Evolutionary conservation across 768 basidiomycete species (phyloP).

Genomic region (Trametes cinnabarina): DNA sequence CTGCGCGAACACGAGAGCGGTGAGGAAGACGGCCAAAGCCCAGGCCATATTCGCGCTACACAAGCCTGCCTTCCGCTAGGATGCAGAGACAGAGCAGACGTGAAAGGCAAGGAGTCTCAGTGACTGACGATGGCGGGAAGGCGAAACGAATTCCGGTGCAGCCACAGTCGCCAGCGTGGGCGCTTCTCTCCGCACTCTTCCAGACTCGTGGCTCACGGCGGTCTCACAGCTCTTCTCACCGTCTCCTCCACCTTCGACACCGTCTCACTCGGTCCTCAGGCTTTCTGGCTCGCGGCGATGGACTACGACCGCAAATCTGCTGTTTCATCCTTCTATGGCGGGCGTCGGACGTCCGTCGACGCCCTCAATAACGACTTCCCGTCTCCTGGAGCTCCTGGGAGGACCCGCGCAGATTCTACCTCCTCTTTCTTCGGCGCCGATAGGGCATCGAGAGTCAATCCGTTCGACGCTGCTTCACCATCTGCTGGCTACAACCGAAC

Average conservation of each 20-base stretch:
- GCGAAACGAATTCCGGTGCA: background rate
- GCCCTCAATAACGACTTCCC: conserved; percentile 56
- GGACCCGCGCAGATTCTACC: conserved; percentile 56
- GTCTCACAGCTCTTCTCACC: background rate
- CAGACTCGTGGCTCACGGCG: background rate
- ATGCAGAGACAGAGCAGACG: no score
- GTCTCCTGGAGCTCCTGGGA: conserved; percentile 31
- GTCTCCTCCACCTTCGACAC: background rate
- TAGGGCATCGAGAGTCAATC: conserved; percentile 43
- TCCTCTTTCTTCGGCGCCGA: conserved; percentile 61
- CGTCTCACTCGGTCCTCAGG: background rate
- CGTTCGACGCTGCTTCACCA: conserved; percentile 26
- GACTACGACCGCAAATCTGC: conserved; percentile 77
- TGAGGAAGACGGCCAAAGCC: conserved; percentile 1
- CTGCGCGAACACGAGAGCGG: background rate
- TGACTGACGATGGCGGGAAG: no score
- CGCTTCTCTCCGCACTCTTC: background rate
- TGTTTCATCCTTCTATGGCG: conserved; percentile 78
- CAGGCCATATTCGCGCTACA: conserved; percentile 2
- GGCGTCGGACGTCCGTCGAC: conserved; percentile 58
- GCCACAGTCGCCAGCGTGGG: conserved; percentile 8
- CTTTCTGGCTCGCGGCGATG: conserved; percentile 38
- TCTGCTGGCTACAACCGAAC: conserved; percentile 73
- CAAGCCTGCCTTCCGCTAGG: background rate
- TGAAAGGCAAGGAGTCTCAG: no score